Percentiles rank a stretch among this genome's conserved stretches.
Evolutionary conservation across 768 basidiomycete genomes (phyloP).

Genomic region (Rossbeevera mucosa): DNA sequence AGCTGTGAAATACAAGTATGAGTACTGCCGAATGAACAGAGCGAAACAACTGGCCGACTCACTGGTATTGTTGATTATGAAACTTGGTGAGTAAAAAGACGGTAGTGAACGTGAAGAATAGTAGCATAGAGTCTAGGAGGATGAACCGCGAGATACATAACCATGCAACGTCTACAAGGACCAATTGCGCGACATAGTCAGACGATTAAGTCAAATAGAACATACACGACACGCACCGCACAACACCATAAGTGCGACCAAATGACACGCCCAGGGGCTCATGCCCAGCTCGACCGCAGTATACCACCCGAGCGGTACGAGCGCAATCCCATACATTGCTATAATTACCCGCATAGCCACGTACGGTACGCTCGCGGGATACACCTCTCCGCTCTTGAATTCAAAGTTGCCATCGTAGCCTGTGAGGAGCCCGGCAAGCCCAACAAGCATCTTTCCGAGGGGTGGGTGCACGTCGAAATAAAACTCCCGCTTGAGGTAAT

Average conservation of each 20-base stretch:
- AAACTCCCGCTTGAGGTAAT: slow-evolving; percentile 98
- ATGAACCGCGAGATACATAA: slow-evolving; percentile 95
- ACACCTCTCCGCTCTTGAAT: slow-evolving; percentile 86
- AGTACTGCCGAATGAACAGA: background rate
- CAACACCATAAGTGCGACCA: slow-evolving; percentile 91
- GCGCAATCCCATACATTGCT: slow-evolving; percentile 88
- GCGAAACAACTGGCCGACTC: slow-evolving; percentile 28
- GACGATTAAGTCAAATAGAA: background rate
- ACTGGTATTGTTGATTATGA: slow-evolving; percentile 96
- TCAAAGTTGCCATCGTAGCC: slow-evolving; percentile 92
- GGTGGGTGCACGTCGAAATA: slow-evolving; percentile 99
- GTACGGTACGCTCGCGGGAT: slow-evolving; percentile 83
- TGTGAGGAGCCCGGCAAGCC: slow-evolving; percentile 82
- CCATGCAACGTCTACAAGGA: slow-evolving; percentile 85
- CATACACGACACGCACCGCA: slow-evolving; percentile 53
- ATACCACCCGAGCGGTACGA: slow-evolving; percentile 97
- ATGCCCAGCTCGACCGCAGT: slow-evolving; percentile 93
- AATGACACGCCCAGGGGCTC: slow-evolving; percentile 83
- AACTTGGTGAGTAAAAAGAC: slow-evolving; percentile 94
- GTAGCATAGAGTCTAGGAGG: slow-evolving; percentile 95
- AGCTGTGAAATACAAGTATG: slow-evolving; percentile 38
- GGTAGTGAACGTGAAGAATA: slow-evolving; percentile 97
- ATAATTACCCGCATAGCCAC: slow-evolving; percentile 94
- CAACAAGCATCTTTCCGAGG: slow-evolving; percentile 98
- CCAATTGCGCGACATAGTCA: background rate